A percentile compares a stretch with the other conserved stretches of the same genome.
These are phyloP conservation scores for Candida boleticola DNA, from an alignment of 805 yeast genomes.

Conservation along the genomic window DNA sequence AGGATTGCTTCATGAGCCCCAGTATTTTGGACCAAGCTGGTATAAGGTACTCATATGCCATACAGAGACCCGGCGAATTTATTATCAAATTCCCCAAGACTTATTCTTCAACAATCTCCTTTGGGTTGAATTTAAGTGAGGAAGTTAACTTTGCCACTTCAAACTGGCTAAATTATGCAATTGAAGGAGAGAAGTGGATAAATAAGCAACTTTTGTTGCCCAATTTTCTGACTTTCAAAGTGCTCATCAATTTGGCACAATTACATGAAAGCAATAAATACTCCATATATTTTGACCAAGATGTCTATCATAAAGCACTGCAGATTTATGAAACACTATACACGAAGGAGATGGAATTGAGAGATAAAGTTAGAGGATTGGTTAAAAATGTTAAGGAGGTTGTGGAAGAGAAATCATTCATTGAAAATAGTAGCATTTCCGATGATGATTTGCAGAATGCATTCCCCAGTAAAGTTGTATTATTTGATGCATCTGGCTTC, in stretches of 20 bases:
- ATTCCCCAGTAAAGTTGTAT: constrained; percentile 54
- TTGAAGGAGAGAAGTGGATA: constrained; percentile 53
- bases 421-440: constrained; percentile 42
- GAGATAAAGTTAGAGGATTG: constrained; percentile 35
- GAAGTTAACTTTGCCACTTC: constrained; percentile 54
- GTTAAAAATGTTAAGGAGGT: constrained; percentile 26
- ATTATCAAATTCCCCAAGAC: constrained; percentile 57
- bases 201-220: constrained; percentile 48
- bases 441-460: constrained; percentile 52
- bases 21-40: constrained; percentile 44
- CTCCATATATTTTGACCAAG: constrained; percentile 30
- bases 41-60: constrained; percentile 44
- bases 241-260: constrained; percentile 47
- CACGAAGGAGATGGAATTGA: constrained; percentile 40
- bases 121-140: constrained; percentile 59
- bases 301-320: constrained; percentile 30
- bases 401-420: constrained; percentile 27
- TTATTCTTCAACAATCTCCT: constrained; percentile 49
- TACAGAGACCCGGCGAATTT: constrained; percentile 64
- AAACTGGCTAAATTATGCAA: constrained; percentile 52
- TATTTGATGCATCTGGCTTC: constrained; percentile 26
- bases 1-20: constrained; percentile 52
- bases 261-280: constrained; percentile 29
- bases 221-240: constrained; percentile 47
- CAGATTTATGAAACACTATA: constrained; percentile 32